Base-by-base conservation (phyloP, 176 grass and related monocot genomes). In the Bothriochloa decipiens region DNA sequence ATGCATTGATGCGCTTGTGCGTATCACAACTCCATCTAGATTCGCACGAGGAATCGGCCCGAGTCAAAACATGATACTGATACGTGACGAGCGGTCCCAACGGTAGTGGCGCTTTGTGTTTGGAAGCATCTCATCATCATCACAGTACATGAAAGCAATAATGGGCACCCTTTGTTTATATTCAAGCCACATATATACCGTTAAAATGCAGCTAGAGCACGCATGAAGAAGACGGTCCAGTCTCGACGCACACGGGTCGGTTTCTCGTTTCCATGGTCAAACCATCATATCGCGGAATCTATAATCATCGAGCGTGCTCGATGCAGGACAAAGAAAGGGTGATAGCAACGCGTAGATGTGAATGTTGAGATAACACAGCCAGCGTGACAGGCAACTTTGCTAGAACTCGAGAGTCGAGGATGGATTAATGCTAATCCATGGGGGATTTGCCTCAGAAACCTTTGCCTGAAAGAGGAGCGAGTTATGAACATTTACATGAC, bases 301-400 rank as follows among this genome's bases (percentile, higher is more conserved):
- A n/a, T 83, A 15, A 63, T 73, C 60, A 42, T 61, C 28, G 68
- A 79, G 92, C 74, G 88, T 92, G 92, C 86, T 47, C 75, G 57
- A 65, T 50, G 63, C 55, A 82, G 80, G 87, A 94, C 72, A 83
- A 89, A 62, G 3, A 35, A 35, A 35, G 18, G 75, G 9, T 23
- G 87, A 89, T 77, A 7, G 86, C 36, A 70, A n/a, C n/a, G 12
- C 4, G 27, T 27, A 7, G 23, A 58, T 18, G 91, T 83, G 9
- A 60, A 90, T 39, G 25, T 50, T 42, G 36, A 80, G 20, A 55
- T 64, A 26, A 4, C n/a, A 84, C 40, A 5, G 36, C 36, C 6
- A 71, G 60, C 14, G 46, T 36, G 52, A 28, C 36, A 87, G 57
- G 14, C 43, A 70, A 5, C 32, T n/a, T 9, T 64, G 36, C 41